A percentile compares a stretch with the other conserved stretches of the same genome.
These are phyloP conservation scores for Melaleuca alternifolia DNA, from an alignment of 345 rosid species.

Conservation along the genomic window DNA sequence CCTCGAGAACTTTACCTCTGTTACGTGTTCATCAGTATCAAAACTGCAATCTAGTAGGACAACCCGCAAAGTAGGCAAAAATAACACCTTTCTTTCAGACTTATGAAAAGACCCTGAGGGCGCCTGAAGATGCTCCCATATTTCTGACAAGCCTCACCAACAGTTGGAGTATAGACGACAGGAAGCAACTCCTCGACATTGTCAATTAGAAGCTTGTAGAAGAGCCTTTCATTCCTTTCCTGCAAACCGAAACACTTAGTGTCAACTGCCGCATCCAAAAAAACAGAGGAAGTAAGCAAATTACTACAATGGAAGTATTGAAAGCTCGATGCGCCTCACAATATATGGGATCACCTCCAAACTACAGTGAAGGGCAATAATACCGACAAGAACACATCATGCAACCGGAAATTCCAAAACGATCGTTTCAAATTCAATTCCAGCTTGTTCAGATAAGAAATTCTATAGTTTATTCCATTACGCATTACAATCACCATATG, in stretches of 20 bases:
- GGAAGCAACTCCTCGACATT: slow-evolving; percentile 83
- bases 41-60: background rate
- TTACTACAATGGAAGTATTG: background rate
- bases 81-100: slow-evolving; percentile 79
- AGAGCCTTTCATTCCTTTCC: slow-evolving; percentile 85
- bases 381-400: background rate
- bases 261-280: background rate
- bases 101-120: slow-evolving; percentile 92
- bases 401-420: background rate
- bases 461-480: background rate
- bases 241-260: slow-evolving; percentile 10
- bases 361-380: background rate
- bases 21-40: background rate
- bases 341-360: background rate
- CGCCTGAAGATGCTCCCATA: slow-evolving; percentile 90
- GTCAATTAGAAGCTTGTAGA: slow-evolving; percentile 80
- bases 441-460: background rate
- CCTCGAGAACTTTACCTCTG: slow-evolving; percentile 83
- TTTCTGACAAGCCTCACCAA: slow-evolving; percentile 97
- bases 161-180: slow-evolving; percentile 81
- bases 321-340: background rate
- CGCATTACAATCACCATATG: background rate
- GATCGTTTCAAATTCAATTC: background rate
- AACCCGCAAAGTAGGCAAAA: background rate
- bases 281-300: background rate